Conservation (phyloP, 2,329 filamentous ascomycete genomes). For the Lasiodiplodia sp. region DNA sequence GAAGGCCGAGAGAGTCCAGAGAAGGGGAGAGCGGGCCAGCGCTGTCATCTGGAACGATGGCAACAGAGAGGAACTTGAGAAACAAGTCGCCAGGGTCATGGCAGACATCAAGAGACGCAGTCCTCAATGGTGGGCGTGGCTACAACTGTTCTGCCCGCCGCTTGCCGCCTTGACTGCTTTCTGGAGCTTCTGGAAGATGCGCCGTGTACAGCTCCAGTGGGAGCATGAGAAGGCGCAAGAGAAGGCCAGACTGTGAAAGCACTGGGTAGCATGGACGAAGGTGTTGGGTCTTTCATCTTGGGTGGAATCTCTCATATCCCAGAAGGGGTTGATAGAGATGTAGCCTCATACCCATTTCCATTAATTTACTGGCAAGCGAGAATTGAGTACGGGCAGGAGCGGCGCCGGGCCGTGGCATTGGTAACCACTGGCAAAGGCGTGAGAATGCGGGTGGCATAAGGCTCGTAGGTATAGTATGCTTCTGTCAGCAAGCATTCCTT, state of each 20-base stretch:
- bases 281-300: background rate
- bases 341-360: conserved; percentile 8
- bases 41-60: conserved; percentile 93
- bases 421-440: background rate
- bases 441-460: background rate
- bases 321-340: conserved; percentile 1
- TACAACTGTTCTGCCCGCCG: conserved; percentile 73
- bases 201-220: conserved; percentile 75
- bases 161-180: conserved; percentile 72
- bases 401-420: background rate
- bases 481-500: background rate
- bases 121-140: conserved; percentile 84
- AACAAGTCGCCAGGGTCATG: conserved; percentile 73
- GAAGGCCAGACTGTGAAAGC: conserved; percentile 64
- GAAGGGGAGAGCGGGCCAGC: conserved; percentile 68
- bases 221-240: conserved; percentile 61
- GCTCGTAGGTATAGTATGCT: background rate
- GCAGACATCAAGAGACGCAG: conserved; percentile 66
- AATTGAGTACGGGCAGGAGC: background rate
- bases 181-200: conserved; percentile 78
- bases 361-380: background rate
- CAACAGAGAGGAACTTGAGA: conserved; percentile 71
- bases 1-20: conserved; percentile 79
- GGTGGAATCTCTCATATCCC: background rate
- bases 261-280: background rate